Percentiles rank a stretch among this genome's conserved stretches.
Evolutionary conservation across 2,329 filamentous ascomycete species (phyloP).

Genomic region (Sphaerulina populicola): DNA sequence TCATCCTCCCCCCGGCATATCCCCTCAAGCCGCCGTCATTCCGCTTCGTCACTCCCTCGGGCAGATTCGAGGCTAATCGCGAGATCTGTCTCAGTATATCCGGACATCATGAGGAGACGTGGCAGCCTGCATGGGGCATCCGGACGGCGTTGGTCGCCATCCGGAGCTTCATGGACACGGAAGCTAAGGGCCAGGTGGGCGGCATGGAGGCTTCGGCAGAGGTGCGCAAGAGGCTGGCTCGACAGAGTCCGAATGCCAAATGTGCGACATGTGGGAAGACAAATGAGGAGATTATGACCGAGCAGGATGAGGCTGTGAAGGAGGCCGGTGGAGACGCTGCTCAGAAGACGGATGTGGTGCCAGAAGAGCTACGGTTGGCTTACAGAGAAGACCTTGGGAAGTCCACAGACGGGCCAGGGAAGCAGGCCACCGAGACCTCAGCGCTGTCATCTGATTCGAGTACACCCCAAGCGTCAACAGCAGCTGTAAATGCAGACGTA

Average conservation of each 20-base stretch:
- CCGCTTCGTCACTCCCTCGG: slow-evolving; percentile 84
- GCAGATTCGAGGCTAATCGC: slow-evolving; percentile 89
- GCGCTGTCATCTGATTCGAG: neutral
- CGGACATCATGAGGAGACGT: slow-evolving; percentile 94
- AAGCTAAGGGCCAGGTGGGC: slow-evolving; percentile 78
- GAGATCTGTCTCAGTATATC: slow-evolving; percentile 94
- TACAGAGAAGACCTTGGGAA: slow-evolving; percentile 63
- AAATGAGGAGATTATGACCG: slow-evolving; percentile 66
- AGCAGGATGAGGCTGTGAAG: slow-evolving; percentile 53
- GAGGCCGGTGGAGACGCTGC: slow-evolving; percentile 39
- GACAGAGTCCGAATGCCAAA: slow-evolving; percentile 55
- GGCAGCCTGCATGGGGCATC: slow-evolving; percentile 97
- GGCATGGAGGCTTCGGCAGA: slow-evolving; percentile 69
- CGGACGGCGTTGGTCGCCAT: slow-evolving; percentile 75
- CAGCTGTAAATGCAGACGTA: slow-evolving; percentile 2
- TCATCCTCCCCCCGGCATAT: slow-evolving; percentile 80
- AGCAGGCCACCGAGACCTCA: slow-evolving; percentile 9
- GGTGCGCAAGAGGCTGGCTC: slow-evolving; percentile 61
- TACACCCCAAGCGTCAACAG: slow-evolving; percentile 10
- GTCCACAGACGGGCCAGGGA: slow-evolving; percentile 13
- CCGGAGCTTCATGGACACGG: slow-evolving; percentile 86
- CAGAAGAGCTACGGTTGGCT: slow-evolving; percentile 54
- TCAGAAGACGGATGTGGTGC: slow-evolving; percentile 39
- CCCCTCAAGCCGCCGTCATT: slow-evolving; percentile 90
- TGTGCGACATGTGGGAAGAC: slow-evolving; percentile 60